phyloP scores from a whole-genome alignment of 192 early-diverging fungal genomes.

The Globomyces pollinis-pini region DNA sequence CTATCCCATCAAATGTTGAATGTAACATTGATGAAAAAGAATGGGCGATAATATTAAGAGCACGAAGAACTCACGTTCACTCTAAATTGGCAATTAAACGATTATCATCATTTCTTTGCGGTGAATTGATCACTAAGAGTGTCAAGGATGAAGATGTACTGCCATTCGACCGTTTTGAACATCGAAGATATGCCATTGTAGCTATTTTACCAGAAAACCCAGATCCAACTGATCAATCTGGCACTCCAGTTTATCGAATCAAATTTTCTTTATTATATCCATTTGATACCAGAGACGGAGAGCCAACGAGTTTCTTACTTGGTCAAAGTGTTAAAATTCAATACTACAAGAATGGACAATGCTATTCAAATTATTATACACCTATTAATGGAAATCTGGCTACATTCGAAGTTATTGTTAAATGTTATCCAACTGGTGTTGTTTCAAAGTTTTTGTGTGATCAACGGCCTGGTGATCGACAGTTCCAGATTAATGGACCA shows the following conservation, averaged over 20 bases:
- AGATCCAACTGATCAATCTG: neutral
- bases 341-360: slow-evolving; percentile 2
- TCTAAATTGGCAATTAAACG: slow-evolving; percentile 13
- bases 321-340: slow-evolving; percentile 19
- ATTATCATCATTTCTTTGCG: slow-evolving; percentile 8
- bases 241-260: slow-evolving; percentile 3
- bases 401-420: slow-evolving; percentile 19
- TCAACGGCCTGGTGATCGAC: slow-evolving; percentile 19
- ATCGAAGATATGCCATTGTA: slow-evolving; percentile 31
- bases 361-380: slow-evolving; percentile 14
- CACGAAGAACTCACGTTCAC: slow-evolving; percentile 18
- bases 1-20: neutral
- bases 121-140: slow-evolving; percentile 13
- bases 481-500: slow-evolving; percentile 21
- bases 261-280: slow-evolving; percentile 19
- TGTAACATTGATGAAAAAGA: slow-evolving; percentile 12
- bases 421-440: slow-evolving; percentile 9
- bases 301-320: slow-evolving; percentile 16
- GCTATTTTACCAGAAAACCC: slow-evolving; percentile 4
- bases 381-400: slow-evolving; percentile 11
- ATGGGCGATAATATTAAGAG: neutral
- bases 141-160: neutral
- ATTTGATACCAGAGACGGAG: slow-evolving; percentile 10
- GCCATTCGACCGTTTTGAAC: slow-evolving; percentile 20
- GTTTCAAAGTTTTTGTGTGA: slow-evolving; percentile 8